Evolutionary conservation across 2,329 filamentous ascomycete genomes (phyloP).

Genomic region (Scortechinia acanthostroma): DNA sequence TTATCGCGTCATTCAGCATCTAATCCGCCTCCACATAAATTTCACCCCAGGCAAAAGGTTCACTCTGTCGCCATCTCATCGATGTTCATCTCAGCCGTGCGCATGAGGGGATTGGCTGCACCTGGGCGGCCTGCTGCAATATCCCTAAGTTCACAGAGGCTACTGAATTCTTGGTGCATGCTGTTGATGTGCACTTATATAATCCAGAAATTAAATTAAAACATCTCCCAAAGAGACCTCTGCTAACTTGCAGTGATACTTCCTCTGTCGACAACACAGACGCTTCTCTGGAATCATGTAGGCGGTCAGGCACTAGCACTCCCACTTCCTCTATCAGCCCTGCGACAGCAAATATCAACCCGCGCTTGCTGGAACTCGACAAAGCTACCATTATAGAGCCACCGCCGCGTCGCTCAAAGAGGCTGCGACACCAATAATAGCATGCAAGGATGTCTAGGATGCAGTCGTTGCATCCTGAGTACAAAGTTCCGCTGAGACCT

Average conservation of each 20-base stretch:
- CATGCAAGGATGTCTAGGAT: no score
- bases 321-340: slow-evolving; percentile 9
- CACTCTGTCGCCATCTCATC: slow-evolving; percentile 13
- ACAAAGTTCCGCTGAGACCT: no score
- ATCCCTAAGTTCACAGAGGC: slow-evolving; percentile 10
- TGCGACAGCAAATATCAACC: slow-evolving; percentile 9
- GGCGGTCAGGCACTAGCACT: slow-evolving; percentile 7
- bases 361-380: slow-evolving; percentile 7
- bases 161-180: slow-evolving; percentile 11
- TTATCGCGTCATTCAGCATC: slow-evolving; percentile 11
- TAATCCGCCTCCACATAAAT: slow-evolving; percentile 13
- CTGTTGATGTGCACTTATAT: slow-evolving; percentile 7
- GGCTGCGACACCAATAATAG: not conserved
- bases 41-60: slow-evolving; percentile 11
- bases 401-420: not conserved
- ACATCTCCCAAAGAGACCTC: not conserved
- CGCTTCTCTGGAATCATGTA: slow-evolving; percentile 5
- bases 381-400: not conserved
- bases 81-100: slow-evolving; percentile 10
- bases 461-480: no score
- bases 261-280: not conserved
- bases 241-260: not conserved
- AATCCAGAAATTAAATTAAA: slow-evolving; percentile 5
- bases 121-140: slow-evolving; percentile 8
- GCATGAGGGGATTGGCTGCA: slow-evolving; percentile 11